A percentile compares a stretch with the other conserved stretches of the same genome.
These are phyloP conservation scores for Claviceps fusiformis DNA, from an alignment of 2,329 filamentous ascomycete genomes.

Conservation along the genomic window DNA sequence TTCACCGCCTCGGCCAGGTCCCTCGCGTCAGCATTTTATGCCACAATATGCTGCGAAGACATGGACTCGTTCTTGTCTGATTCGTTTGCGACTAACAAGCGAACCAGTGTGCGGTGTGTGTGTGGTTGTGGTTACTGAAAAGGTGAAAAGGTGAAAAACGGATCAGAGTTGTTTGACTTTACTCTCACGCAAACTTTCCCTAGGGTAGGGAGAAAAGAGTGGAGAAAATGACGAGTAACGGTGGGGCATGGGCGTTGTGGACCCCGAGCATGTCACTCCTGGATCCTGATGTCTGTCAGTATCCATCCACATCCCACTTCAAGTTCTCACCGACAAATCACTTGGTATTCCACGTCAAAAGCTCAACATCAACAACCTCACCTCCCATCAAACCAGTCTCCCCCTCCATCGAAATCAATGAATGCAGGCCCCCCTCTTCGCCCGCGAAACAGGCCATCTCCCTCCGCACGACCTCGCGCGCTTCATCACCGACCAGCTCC, in stretches of 20 bases:
- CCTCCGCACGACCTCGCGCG: slow-evolving; percentile 50
- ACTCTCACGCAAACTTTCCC: neutral
- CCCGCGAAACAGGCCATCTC: slow-evolving; percentile 59
- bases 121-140: too few species aligned
- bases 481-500: slow-evolving; percentile 49
- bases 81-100: neutral
- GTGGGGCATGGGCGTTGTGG: neutral
- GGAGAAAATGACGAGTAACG: neutral
- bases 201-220: neutral
- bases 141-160: too few species aligned
- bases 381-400: too few species aligned
- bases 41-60: neutral
- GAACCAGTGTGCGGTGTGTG: too few species aligned
- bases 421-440: slow-evolving; percentile 65
- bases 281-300: too few species aligned
- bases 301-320: neutral
- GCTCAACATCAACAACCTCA: too few species aligned
- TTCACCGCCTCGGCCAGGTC: neutral
- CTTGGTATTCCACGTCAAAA: too few species aligned
- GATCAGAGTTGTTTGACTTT: too few species aligned
- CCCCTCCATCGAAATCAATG: slow-evolving; percentile 16
- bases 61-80: neutral
- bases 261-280: neutral
- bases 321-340: neutral
- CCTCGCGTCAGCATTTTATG: neutral